These are phyloP conservation scores for Fusarium sp. DNA, from an alignment of 2,329 filamentous ascomycete genomes.

Conservation along the genomic window DNA sequence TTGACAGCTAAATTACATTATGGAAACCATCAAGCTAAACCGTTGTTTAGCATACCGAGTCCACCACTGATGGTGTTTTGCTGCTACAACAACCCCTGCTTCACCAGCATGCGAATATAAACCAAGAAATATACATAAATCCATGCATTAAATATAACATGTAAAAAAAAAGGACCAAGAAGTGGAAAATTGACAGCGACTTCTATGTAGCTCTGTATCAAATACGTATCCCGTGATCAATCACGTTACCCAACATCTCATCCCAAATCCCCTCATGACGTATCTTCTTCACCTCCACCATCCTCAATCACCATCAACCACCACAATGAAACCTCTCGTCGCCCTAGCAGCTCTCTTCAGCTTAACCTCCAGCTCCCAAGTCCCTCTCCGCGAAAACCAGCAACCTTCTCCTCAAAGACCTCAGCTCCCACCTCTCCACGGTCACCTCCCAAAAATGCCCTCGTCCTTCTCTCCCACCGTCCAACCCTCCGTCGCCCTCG, in stretches of 20 bases:
- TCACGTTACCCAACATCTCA: constrained; percentile 22
- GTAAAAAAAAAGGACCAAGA: neutral
- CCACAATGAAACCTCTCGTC: constrained; percentile 39
- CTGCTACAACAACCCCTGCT: no score
- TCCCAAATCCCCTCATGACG: constrained; percentile 30
- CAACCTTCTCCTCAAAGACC: neutral
- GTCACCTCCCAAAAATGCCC: constrained; percentile 45
- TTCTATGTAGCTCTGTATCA: no score
- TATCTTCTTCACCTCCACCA: constrained; percentile 12
- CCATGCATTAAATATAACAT: no score
- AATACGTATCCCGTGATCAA: constrained; percentile 18
- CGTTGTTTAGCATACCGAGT: no score
- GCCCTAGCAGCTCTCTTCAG: constrained; percentile 26
- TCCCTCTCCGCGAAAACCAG: constrained; percentile 15
- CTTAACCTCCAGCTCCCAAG: constrained; percentile 19
- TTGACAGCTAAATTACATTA: no score
- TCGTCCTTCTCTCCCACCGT: constrained; percentile 40
- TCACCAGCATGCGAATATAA: no score
- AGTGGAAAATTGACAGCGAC: neutral
- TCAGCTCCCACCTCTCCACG: constrained; percentile 25
- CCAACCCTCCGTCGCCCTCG: constrained; percentile 71
- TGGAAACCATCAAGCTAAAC: no score
- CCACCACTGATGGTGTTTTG: no score
- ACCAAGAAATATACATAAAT: no score
- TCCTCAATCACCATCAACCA: constrained; percentile 1